Base-by-base conservation (phyloP, 2,329 filamentous ascomycete species). In the Trichoderma lentiforme region DNA sequence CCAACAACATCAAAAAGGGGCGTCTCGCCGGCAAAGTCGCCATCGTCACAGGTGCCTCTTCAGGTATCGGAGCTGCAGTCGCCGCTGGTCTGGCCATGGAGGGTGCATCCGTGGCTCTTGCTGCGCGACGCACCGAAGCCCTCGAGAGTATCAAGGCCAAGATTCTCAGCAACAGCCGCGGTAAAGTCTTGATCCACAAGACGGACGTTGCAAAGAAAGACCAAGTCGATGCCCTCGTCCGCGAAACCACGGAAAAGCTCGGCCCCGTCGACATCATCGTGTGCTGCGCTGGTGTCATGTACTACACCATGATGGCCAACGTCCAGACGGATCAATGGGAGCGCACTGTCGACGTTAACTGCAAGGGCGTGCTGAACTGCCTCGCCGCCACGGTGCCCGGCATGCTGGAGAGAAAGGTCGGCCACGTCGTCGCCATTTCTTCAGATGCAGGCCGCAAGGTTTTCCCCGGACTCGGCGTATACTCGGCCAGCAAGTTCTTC, bases 271-370 rank as follows among this genome's bases (percentile, higher is more conserved):
- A 95, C 78, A 92, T 95, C 66, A 86, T 95, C n/a, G 89, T 95
- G 64, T 90, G 90, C 53, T 93, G 92, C 77, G 93, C 93, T 0
- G 93, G 93, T 43, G 93, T 95, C 78, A 95, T 95, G 93, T 95
- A 95, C 83, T 95, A 90, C 82, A 95, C 93, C 70, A 90, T 95
- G 90, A 95, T 95, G 93, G 89, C 90, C 71, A 95, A 94, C 78
- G 87, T 84, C 18, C 87, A 92, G 74, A 88, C 85, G 0, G 91
- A 93, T 6, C 90, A 95, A 76, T 95, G 93, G 93, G 90, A 94
- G 74, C 91, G 88, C 72, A 95, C 92, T 0, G 92, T 95, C 56
- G 93, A 95, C 76, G 92, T 95, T 75, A 95, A 95, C 83, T 95
- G 93, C 89, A 95, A 95, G 82, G 93, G 93, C 47, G 86, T 95